Conservation (phyloP, 2,329 filamentous ascomycete genomes). For the Alternaria gaisen region DNA sequence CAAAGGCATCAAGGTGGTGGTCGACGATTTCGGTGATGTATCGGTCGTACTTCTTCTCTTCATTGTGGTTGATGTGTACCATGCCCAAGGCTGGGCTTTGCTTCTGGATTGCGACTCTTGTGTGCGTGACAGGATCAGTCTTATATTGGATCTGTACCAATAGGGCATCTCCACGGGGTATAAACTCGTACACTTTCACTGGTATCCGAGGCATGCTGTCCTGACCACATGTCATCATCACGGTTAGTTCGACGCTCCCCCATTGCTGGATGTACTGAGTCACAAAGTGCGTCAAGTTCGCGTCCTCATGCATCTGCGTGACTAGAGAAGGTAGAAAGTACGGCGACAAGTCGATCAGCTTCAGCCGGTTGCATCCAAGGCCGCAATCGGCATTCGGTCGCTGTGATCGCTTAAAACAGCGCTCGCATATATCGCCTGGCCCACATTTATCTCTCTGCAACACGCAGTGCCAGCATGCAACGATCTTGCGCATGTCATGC, state of each 20-base stretch:
- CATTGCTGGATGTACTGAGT: constrained; percentile 49
- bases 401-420: constrained; percentile 51
- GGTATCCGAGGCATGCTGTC: constrained; percentile 52
- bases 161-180: constrained; percentile 52
- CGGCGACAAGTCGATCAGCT: constrained; percentile 54
- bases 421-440: constrained; percentile 50
- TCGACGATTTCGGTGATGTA: constrained; percentile 56
- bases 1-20: constrained; percentile 53
- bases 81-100: constrained; percentile 58
- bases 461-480: constrained; percentile 59
- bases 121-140: constrained; percentile 48
- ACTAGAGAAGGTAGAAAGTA: constrained; percentile 56
- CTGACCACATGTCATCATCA: constrained; percentile 56
- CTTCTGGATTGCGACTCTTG: constrained; percentile 44
- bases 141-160: constrained; percentile 55
- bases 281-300: constrained; percentile 53
- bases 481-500: constrained; percentile 56
- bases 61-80: constrained; percentile 55
- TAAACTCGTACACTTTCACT: constrained; percentile 59
- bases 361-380: constrained; percentile 57
- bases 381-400: constrained; percentile 52
- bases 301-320: constrained; percentile 55
- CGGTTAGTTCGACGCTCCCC: constrained; percentile 50
- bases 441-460: constrained; percentile 59
- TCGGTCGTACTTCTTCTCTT: constrained; percentile 56